Conservation (phyloP, 331 rosid species). For the Prunus yedoensis region DNA sequence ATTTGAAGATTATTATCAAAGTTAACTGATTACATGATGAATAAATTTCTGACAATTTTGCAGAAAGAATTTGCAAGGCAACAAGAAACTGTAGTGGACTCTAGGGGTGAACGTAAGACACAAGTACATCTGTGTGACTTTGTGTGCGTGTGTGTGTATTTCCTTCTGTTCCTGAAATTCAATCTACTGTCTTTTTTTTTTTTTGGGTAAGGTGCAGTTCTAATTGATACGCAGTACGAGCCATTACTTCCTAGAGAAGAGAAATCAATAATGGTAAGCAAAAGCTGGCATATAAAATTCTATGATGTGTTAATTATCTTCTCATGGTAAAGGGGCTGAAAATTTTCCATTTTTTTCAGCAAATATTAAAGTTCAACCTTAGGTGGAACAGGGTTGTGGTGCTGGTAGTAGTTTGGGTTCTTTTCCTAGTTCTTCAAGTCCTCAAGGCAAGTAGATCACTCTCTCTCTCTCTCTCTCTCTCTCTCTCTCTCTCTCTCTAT, state of each 20-base stretch:
- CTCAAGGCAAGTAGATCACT: constrained; percentile 48
- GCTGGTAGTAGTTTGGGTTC: constrained; percentile 59
- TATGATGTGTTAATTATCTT: background rate
- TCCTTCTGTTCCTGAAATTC: background rate
- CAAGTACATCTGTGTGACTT: background rate
- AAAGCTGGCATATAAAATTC: background rate
- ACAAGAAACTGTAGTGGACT: constrained; percentile 41
- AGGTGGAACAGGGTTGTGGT: constrained; percentile 64
- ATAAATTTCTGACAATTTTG: constrained; percentile 12
- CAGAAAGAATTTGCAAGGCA: constrained; percentile 62
- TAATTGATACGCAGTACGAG: constrained; percentile 59
- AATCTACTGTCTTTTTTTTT: background rate
- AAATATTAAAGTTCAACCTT: constrained; percentile 66
- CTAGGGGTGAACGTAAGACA: constrained; percentile 71
- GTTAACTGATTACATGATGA: background rate
- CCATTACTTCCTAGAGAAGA: constrained; percentile 58
- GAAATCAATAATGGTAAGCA: constrained; percentile 56
- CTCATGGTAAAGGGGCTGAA: constrained; percentile 20
- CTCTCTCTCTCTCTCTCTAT: constrained; percentile 1
- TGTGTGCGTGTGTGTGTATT: background rate
- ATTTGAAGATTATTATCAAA: background rate
- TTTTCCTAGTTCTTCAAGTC: constrained; percentile 71
- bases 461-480: constrained; percentile 3
- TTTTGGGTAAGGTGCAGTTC: constrained; percentile 48
- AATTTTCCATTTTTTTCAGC: constrained; percentile 37